phyloP scores from a whole-genome alignment of 1,284 basidiomycete genomes.

The Ceratobasidium sp. region DNA sequence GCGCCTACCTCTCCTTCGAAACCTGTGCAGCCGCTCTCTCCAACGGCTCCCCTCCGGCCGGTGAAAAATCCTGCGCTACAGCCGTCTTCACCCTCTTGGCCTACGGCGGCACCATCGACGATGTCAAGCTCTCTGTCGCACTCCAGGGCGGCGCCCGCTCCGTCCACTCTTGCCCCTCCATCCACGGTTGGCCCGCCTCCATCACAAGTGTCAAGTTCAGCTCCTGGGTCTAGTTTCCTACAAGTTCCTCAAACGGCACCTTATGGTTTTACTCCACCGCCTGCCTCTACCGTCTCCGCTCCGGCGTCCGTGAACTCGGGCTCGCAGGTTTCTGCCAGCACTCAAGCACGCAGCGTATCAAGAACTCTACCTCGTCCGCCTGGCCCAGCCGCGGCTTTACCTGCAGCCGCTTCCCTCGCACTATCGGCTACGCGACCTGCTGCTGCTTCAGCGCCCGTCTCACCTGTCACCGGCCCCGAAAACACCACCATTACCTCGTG shows the following conservation, averaged over 20 bases:
- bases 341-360: neutral
- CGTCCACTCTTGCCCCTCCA: neutral
- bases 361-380: conserved; percentile 12
- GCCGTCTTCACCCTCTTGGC: neutral
- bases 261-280: conserved; percentile 5
- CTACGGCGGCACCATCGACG: neutral
- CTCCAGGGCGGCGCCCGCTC: neutral
- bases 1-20: neutral
- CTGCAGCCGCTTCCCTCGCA: conserved; percentile 2
- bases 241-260: conserved; percentile 22
- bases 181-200: neutral
- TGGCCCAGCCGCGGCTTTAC: neutral
- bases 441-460: conserved; percentile 1
- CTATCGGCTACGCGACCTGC: neutral
- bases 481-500: conserved; percentile 13
- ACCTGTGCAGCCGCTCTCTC: neutral
- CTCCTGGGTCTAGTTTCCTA: conserved; percentile 2
- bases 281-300: conserved; percentile 6
- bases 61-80: neutral
- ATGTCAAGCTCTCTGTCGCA: neutral
- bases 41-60: neutral
- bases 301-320: conserved; percentile 2
- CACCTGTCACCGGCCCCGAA: neutral
- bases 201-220: conserved; percentile 3
- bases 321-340: neutral